These are phyloP conservation scores for Malassezia brasiliensis DNA, from an alignment of 1,284 basidiomycete species.

Conservation along the genomic window DNA sequence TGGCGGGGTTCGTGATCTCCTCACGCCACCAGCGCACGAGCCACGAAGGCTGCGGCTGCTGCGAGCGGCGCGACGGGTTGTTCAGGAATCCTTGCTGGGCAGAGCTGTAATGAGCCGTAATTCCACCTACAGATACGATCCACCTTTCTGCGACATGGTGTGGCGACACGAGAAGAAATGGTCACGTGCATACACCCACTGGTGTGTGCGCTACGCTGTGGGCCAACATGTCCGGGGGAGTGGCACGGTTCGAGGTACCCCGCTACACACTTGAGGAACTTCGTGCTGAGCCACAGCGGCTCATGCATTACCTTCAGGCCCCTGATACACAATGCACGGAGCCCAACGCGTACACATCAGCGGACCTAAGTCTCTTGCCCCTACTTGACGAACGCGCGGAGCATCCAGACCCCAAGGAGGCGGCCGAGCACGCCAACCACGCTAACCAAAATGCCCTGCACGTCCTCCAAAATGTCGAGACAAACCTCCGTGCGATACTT, in stretches of 20 bases:
- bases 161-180: background rate
- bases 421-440: background rate
- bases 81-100: conserved; percentile 18
- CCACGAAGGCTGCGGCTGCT: conserved; percentile 6
- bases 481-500: background rate
- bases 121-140: conserved; percentile 17
- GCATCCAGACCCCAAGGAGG: background rate
- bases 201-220: background rate
- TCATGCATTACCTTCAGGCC: conserved; percentile 10
- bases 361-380: conserved; percentile 10
- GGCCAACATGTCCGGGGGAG: background rate
- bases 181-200: conserved; percentile 10
- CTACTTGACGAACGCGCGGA: background rate
- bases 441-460: conserved; percentile 1
- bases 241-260: background rate
- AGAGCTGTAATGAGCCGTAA: conserved; percentile 2
- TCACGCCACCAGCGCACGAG: conserved; percentile 15
- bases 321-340: background rate
- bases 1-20: conserved; percentile 36
- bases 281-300: background rate
- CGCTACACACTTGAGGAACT: conserved; percentile 4
- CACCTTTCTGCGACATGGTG: conserved; percentile 13
- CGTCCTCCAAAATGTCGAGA: conserved; percentile 3
- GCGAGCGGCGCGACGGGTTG: background rate
- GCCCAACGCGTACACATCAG: background rate